Conservation (phyloP, 305 asterid species). For the Plantago coronopus region DNA sequence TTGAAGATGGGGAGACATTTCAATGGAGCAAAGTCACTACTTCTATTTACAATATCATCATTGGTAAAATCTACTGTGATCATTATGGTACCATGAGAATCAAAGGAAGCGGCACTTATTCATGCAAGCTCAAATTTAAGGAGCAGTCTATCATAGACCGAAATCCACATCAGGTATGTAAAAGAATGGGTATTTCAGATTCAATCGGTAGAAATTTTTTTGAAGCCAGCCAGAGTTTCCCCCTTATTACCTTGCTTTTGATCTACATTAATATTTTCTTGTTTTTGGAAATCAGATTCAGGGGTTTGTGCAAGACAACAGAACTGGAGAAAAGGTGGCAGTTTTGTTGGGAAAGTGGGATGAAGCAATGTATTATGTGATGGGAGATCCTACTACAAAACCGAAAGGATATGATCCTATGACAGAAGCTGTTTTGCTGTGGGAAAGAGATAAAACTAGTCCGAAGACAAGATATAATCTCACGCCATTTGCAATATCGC, state of each 20-base stretch:
- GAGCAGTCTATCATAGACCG: conserved; percentile 98
- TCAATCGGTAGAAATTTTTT: too few species aligned
- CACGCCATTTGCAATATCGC: conserved; percentile 84
- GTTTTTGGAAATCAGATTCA: conserved; percentile 54
- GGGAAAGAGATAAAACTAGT: conserved; percentile 84
- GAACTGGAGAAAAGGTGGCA: conserved; percentile 92
- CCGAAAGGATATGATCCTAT: conserved; percentile 96
- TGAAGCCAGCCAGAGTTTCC: neutral
- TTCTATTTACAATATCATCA: conserved; percentile 84
- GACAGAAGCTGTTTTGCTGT: conserved; percentile 83
- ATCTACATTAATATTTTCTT: conserved; percentile 7
- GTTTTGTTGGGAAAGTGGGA: conserved; percentile 94
- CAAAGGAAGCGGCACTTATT: conserved; percentile 82
- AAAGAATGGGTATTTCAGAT: too few species aligned
- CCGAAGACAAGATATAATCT: conserved; percentile 89
- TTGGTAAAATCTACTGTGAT: conserved; percentile 92
- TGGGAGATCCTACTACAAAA: conserved; percentile 88
- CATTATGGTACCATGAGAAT: conserved; percentile 98
- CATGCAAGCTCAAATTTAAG: conserved; percentile 96
- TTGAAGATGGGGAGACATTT: conserved; percentile 93
- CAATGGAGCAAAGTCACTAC: conserved; percentile 99
- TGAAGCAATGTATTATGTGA: conserved; percentile 86
- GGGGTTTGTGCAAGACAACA: conserved; percentile 95
- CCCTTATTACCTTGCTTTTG: conserved; percentile 5
- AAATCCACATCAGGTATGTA: conserved; percentile 86